Evolutionary conservation across 495 filamentous ascomycete species (phyloP), one percentile per base, ranked within the genome.

Genomic region (Elasticomyces elasticus): DNA sequence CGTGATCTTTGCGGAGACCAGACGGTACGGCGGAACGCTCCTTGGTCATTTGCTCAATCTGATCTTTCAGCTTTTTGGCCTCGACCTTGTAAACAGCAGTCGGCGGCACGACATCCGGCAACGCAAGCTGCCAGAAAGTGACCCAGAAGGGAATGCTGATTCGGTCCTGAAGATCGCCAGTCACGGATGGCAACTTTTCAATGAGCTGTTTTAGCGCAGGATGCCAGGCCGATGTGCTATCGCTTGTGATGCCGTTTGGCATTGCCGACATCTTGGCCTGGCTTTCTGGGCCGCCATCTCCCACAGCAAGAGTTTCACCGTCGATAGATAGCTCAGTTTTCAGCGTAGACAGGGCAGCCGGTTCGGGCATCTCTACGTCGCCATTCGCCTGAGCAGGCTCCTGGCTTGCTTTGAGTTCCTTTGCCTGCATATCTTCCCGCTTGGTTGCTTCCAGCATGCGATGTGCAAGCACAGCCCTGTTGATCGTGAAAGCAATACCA

Each of bases 81-180:
- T 94, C 91, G 12, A 78, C 73, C 10, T 82, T 72, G 65, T 97
- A 97, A 48, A 80, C 84, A 40, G 78, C 75, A 49, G 79, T 75
- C 1, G 86, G 85, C 37, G 86, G 77, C 33, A 79, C 74, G 27
- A 99, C 72, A 66, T 97, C 92, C 23, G 83, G 79, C 13, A 89
- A 78, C 22, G 86, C 80, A 15, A 95, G 75, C 44, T 89, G 83
- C 94, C 94, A 99, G 73, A 99, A 99, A 2, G 86, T 86, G 26
- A 87, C 81, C 64, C 88, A 95, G 65, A 95, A 94, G 28, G 81
- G 75, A 1, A 84, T 71, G 42, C 79, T 89, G 40, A 95, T 70
- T 10, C 76, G 72, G 19, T 79, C 74, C 77, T 83, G 88, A 1
- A 77, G 77, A 20, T 79, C 74, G 9, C 73, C 59, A 2, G 87